These are phyloP conservation scores for Podosphaera leucotricha DNA, from an alignment of 2,329 filamentous ascomycete genomes.

Conservation along the genomic window DNA sequence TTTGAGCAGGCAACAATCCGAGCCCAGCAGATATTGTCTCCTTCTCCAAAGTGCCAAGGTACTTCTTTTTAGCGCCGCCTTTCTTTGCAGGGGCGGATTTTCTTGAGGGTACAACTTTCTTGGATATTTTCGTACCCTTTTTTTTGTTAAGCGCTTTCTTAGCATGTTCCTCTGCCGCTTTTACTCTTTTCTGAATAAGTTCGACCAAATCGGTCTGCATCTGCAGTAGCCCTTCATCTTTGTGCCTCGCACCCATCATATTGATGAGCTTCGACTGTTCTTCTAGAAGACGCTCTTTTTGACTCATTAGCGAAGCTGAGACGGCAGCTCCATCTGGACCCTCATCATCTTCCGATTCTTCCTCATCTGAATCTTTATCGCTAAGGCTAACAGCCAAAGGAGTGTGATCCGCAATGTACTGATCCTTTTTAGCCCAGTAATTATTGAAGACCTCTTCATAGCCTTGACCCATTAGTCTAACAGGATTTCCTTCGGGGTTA, in stretches of 20 bases:
- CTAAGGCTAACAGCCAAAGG: slow-evolving; percentile 38
- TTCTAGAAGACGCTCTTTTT: slow-evolving; percentile 27
- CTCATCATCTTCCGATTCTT: slow-evolving; percentile 44
- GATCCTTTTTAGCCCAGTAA: slow-evolving; percentile 56
- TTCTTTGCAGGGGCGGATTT: slow-evolving; percentile 21
- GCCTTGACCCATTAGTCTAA: slow-evolving; percentile 46
- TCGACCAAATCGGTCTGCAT: slow-evolving; percentile 30
- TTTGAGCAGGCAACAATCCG: slow-evolving; percentile 52
- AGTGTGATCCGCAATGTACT: slow-evolving; percentile 58
- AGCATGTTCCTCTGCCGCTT: slow-evolving; percentile 23
- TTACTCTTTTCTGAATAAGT: slow-evolving; percentile 34
- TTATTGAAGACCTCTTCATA: slow-evolving; percentile 53
- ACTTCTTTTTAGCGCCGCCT: slow-evolving; percentile 17
- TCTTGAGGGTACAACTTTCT: slow-evolving; percentile 15
- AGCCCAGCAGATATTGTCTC: slow-evolving; percentile 75
- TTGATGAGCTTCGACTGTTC: slow-evolving; percentile 35
- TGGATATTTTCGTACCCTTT: slow-evolving; percentile 19
- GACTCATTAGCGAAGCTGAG: slow-evolving; percentile 19
- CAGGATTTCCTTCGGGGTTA: slow-evolving; percentile 57
- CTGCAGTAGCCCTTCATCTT: slow-evolving; percentile 23
- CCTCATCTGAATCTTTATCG: slow-evolving; percentile 43
- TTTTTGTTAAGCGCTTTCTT: slow-evolving; percentile 27
- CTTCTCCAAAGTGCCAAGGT: slow-evolving; percentile 60
- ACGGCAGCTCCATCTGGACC: slow-evolving; percentile 25
- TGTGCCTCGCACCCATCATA: slow-evolving; percentile 25